Evolutionary conservation across 2,329 filamentous ascomycete species (phyloP), one percentile per base, ranked within the genome.

Genomic region (Fusarium gaditjirri): DNA sequence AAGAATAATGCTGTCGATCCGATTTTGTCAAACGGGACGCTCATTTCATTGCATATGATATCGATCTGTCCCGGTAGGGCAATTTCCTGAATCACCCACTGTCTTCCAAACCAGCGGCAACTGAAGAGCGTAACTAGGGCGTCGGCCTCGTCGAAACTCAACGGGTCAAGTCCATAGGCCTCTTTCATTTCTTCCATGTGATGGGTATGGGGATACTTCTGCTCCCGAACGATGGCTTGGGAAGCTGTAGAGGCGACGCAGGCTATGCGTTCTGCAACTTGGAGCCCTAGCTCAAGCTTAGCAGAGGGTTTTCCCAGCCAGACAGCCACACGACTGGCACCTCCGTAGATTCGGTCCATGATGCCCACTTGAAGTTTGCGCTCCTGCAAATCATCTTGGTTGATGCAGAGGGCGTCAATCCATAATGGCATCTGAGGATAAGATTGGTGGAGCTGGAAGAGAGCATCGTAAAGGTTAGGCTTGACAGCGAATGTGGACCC

Each of bases 331-430:
- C 10, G 39, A 12, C n/a, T 36, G 17, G 58, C 49, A 8, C 39
- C 50, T 27, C 58, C 58, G 17, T 21, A 61, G 17, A 61, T 56
- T n/a, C 8, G 21, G 8, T 61, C 39, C 58, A 61, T 61, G 8
- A 56, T 29, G 10, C 44, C 31, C 2, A 61, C 50, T 21, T 56
- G 49, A 17, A 35, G 31, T 38, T 61, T 33, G 25, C 49, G 49
- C 31, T 61, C 58, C 1, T 44, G 12, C 1, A n/a, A 8, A 11
- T 61, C 31, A 1, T 1, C 16, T 21, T 61, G 58, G 27, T 61
- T 61, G 16, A 56, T 61, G 13, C 58, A 61, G 7, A 61, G 17
- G 2, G 58, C 49, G 25, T 55, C 58, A 11, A 61, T 44, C 58
- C 58, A 55, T 5, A 61, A 19, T 4, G 14, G 49, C 5, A 16